Percentiles rank a stretch among this genome's conserved stretches.
Conservation (phyloP, 768 basidiomycete species). For the Leccinum longicurvipes region DNA sequence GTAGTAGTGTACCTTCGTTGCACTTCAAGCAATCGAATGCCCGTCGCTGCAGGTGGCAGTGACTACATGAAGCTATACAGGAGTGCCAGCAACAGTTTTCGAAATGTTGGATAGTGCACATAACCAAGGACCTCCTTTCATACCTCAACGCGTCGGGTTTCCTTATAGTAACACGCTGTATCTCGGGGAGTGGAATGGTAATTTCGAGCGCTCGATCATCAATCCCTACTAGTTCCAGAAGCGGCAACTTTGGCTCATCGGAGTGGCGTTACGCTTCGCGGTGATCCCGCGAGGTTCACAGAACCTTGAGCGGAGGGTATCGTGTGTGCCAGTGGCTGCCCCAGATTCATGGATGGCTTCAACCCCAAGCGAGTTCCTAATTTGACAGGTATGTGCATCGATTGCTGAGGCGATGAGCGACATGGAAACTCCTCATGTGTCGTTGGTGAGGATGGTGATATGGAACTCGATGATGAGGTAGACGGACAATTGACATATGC, state of each 20-base stretch:
- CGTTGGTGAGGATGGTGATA: constrained; percentile 44
- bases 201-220: constrained; percentile 3
- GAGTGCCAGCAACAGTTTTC: background rate
- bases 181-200: background rate
- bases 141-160: background rate
- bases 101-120: constrained; percentile 1
- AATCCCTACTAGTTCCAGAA: background rate
- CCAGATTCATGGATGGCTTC: constrained; percentile 9
- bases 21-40: constrained; percentile 2
- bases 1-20: constrained; percentile 2
- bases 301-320: constrained; percentile 12
- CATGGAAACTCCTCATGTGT: constrained; percentile 14
- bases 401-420: constrained; percentile 21
- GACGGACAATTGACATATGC: constrained; percentile 54
- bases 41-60: constrained; percentile 16
- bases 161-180: background rate
- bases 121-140: background rate
- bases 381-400: constrained; percentile 15
- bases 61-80: constrained; percentile 17
- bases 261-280: constrained; percentile 24
- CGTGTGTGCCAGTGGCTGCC: constrained; percentile 10
- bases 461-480: constrained; percentile 53
- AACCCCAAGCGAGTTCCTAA: constrained; percentile 17
- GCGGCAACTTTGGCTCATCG: constrained; percentile 15
- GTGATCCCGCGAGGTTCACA: constrained; percentile 18